Conservation (phyloP, 768 basidiomycete species). For the Lactifluus piperatus region DNA sequence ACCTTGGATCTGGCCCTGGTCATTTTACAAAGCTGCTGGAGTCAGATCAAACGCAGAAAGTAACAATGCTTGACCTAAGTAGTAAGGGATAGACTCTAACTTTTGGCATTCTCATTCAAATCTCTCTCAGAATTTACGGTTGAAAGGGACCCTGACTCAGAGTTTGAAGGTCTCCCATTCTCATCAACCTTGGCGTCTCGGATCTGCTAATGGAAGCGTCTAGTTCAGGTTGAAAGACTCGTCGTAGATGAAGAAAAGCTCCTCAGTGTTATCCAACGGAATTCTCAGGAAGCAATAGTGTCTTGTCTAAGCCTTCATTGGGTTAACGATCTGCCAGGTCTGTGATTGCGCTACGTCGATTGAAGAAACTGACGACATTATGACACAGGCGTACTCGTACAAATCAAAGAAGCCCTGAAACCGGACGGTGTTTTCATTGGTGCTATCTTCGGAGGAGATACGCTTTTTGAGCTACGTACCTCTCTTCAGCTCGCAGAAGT, state of each 20-base stretch:
- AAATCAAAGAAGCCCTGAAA: slow-evolving; percentile 74
- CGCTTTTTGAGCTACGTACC: slow-evolving; percentile 89
- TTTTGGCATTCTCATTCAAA: slow-evolving; percentile 1
- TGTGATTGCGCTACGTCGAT: slow-evolving; percentile 10
- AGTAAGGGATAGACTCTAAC: slow-evolving; percentile 35
- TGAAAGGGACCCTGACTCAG: slow-evolving; percentile 64
- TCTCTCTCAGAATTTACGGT: slow-evolving; percentile 51
- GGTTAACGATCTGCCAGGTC: slow-evolving; percentile 96
- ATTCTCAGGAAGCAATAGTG: slow-evolving; percentile 86
- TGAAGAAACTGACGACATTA: neutral
- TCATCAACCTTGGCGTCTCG: neutral
- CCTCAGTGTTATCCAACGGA: slow-evolving; percentile 49
- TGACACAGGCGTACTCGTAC: slow-evolving; percentile 63
- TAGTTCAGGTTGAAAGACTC: slow-evolving; percentile 72
- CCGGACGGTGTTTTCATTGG: slow-evolving; percentile 94
- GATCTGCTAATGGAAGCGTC: neutral
- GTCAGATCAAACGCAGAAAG: slow-evolving; percentile 53
- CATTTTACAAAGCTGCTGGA: slow-evolving; percentile 84
- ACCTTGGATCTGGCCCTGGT: slow-evolving; percentile 86
- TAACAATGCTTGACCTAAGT: slow-evolving; percentile 81
- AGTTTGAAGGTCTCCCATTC: slow-evolving; percentile 61
- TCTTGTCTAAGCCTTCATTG: slow-evolving; percentile 92
- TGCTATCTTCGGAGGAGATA: slow-evolving; percentile 93
- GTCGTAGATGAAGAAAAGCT: slow-evolving; percentile 81
- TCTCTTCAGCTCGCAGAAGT: slow-evolving; percentile 88